Evolutionary conservation across 2,329 filamentous ascomycete species (phyloP).

Genomic region (Coleophoma cylindrospora): DNA sequence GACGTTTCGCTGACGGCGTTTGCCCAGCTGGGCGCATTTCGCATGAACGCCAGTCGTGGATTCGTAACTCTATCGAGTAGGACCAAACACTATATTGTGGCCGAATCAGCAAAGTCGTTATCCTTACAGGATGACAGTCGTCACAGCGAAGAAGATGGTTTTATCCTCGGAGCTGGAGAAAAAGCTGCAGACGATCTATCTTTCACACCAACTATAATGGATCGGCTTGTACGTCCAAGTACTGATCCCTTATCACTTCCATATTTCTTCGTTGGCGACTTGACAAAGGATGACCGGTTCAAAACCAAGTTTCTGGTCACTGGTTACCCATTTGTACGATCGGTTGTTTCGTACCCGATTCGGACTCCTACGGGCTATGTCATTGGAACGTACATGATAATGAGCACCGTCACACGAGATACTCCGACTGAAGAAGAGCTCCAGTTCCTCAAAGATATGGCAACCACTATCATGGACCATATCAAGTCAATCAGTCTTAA

Average conservation of each 20-base stretch:
- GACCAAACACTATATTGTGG: not conserved
- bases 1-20: slow-evolving; percentile 32
- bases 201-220: not conserved
- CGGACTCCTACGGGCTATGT: slow-evolving; percentile 17
- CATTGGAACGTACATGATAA: slow-evolving; percentile 54
- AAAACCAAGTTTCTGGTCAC: not conserved
- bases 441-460: slow-evolving; percentile 50
- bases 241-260: not conserved
- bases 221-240: not conserved
- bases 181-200: not conserved
- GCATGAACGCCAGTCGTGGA: slow-evolving; percentile 35
- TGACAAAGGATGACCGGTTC: not conserved
- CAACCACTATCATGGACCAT: slow-evolving; percentile 49
- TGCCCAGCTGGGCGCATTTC: slow-evolving; percentile 39
- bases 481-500: slow-evolving; percentile 47
- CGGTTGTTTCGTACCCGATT: not conserved
- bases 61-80: slow-evolving; percentile 29
- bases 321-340: not conserved
- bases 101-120: not conserved
- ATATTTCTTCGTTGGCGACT: not conserved
- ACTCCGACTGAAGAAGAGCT: slow-evolving; percentile 41
- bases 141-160: not conserved
- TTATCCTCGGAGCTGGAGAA: not conserved
- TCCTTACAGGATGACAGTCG: not conserved
- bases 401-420: slow-evolving; percentile 48